Evolutionary conservation across 208 protist genomes (phyloP).

Genomic region (Vickermania ingenoplastis): DNA sequence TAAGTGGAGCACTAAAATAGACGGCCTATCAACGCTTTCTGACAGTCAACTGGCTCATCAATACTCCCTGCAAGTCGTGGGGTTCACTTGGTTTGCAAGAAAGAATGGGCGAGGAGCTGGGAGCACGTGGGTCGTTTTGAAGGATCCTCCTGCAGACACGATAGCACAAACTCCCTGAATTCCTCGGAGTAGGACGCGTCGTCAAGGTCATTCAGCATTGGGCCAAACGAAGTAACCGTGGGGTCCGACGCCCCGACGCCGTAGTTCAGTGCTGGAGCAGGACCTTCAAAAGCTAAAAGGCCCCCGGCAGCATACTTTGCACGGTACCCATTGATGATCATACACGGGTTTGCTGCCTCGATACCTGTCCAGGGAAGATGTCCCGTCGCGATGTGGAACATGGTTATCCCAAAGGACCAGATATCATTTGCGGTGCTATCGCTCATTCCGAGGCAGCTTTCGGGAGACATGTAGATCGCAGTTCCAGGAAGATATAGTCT

Average conservation of each 20-base stretch:
- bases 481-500: conserved; percentile 24
- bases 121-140: conserved; percentile 33
- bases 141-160: conserved; percentile 50
- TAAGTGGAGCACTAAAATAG: too few species aligned
- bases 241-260: neutral
- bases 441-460: conserved; percentile 50
- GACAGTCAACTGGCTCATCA: too few species aligned
- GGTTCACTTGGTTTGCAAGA: too few species aligned
- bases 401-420: conserved; percentile 74
- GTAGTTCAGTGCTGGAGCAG: neutral
- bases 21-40: too few species aligned
- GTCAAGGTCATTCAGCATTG: conserved; percentile 44
- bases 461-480: conserved; percentile 66
- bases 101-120: conserved; percentile 48
- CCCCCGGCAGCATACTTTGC: conserved; percentile 21
- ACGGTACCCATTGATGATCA: conserved; percentile 54
- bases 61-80: too few species aligned
- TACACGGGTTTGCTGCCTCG: conserved; percentile 42
- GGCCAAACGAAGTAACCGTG: conserved; percentile 21
- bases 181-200: conserved; percentile 18
- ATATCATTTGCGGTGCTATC: conserved; percentile 55
- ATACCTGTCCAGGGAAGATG: conserved; percentile 52
- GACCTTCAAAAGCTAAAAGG: conserved; percentile 1
- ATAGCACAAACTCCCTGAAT: conserved; percentile 41
- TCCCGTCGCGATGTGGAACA: conserved; percentile 60